Conservation (phyloP, 495 filamentous ascomycete genomes). For the Aspergillus haitiensis region DNA sequence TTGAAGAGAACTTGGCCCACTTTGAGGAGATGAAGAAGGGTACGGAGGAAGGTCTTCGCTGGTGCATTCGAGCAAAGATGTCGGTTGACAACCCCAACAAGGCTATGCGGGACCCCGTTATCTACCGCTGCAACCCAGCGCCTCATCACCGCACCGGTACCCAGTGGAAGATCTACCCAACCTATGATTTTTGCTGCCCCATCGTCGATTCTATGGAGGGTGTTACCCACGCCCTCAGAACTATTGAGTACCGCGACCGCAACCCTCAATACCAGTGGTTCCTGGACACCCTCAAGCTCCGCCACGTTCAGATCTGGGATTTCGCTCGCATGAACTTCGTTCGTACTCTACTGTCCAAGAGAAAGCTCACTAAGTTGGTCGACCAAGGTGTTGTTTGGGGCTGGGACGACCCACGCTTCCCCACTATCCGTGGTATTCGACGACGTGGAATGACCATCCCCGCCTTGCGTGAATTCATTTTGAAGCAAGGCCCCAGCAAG, state of each 20-base stretch:
- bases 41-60: slow-evolving; percentile 69
- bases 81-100: slow-evolving; percentile 81
- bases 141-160: slow-evolving; percentile 86
- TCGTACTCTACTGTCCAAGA: slow-evolving; percentile 85
- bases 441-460: slow-evolving; percentile 89
- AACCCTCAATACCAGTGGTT: slow-evolving; percentile 99
- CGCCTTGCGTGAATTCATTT: slow-evolving; percentile 86
- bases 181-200: slow-evolving; percentile 92
- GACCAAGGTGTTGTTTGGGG: slow-evolving; percentile 83
- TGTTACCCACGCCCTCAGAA: slow-evolving; percentile 91
- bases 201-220: slow-evolving; percentile 88
- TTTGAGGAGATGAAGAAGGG: slow-evolving; percentile 90
- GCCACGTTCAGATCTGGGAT: slow-evolving; percentile 93
- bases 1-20: slow-evolving; percentile 75
- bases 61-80: slow-evolving; percentile 90
- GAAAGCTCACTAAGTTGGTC: slow-evolving; percentile 92
- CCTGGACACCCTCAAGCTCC: slow-evolving; percentile 78
- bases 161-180: slow-evolving; percentile 94
- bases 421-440: slow-evolving; percentile 84
- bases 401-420: slow-evolving; percentile 95
- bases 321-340: slow-evolving; percentile 97
- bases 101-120: slow-evolving; percentile 87
- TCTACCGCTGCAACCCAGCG: slow-evolving; percentile 82
- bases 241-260: slow-evolving; percentile 95
- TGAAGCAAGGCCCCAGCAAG: slow-evolving; percentile 86